Percentiles rank a stretch among this genome's conserved stretches.
These are phyloP conservation scores for Coemansia sp. DNA, from an alignment of 192 early-diverging fungal species.

Conservation along the genomic window DNA sequence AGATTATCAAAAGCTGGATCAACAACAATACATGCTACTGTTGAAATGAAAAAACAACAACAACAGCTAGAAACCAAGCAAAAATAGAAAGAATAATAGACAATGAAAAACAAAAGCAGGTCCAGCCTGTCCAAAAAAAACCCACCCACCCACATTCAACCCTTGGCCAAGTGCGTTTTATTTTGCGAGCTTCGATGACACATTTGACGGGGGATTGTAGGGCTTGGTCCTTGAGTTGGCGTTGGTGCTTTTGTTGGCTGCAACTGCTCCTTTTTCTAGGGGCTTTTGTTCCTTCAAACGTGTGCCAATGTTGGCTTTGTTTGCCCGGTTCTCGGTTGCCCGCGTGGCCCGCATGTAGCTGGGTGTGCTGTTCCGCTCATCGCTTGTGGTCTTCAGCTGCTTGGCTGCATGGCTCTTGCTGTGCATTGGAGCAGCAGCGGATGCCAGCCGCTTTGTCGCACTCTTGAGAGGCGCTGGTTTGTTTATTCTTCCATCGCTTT, in stretches of 20 bases:
- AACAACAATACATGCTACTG: background rate
- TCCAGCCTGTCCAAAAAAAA: background rate
- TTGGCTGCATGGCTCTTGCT: background rate
- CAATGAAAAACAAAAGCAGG: background rate
- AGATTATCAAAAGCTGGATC: background rate
- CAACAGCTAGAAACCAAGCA: background rate
- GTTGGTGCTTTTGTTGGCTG: background rate
- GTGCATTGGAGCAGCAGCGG: background rate
- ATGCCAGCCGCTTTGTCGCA: background rate
- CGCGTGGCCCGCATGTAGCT: conserved; percentile 44
- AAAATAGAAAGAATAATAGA: background rate
- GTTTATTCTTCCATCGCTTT: background rate
- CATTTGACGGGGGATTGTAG: conserved; percentile 26
- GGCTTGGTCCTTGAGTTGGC: conserved; percentile 33
- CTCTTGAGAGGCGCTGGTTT: background rate
- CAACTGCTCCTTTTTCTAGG: conserved; percentile 1
- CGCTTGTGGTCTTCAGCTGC: background rate
- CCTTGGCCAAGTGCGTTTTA: background rate
- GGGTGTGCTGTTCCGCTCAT: conserved; percentile 17
- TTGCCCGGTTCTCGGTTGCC: conserved; percentile 35
- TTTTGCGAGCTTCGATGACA: background rate
- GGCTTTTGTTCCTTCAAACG: background rate
- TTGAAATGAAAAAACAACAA: background rate
- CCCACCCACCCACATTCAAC: too few relatives aligned
- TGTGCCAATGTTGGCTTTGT: conserved; percentile 1